phyloP scores from a whole-genome alignment of 2,329 filamentous ascomycete genomes.

The Zymoseptoria crescenta region DNA sequence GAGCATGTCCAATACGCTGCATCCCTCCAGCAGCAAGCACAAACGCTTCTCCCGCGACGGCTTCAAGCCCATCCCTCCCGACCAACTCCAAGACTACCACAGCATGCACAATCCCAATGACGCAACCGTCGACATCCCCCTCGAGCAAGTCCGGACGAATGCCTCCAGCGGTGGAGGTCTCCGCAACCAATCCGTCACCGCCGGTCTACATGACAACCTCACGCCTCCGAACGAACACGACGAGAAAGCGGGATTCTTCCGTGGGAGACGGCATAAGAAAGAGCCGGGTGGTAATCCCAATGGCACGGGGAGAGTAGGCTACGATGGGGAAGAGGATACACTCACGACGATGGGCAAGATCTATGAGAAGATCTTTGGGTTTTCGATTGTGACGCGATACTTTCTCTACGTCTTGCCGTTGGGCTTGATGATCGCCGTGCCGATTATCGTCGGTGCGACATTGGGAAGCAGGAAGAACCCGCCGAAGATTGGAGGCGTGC shows the following conservation, averaged over 20 bases:
- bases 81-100: constrained; percentile 6
- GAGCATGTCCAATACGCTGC: constrained; percentile 15
- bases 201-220: constrained; percentile 25
- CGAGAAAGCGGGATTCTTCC: constrained; percentile 34
- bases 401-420: constrained; percentile 55
- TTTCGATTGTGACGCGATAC: constrained; percentile 56
- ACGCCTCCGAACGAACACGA: constrained; percentile 25
- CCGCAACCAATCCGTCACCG: constrained; percentile 32
- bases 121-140: constrained; percentile 54
- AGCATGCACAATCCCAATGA: constrained; percentile 33
- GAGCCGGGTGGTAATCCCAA: constrained; percentile 23
- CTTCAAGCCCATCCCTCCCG: constrained; percentile 18
- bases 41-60: constrained; percentile 28
- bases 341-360: constrained; percentile 52
- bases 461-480: constrained; percentile 30
- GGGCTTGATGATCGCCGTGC: constrained; percentile 51
- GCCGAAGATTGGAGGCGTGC: constrained; percentile 48
- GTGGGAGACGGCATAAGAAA: constrained; percentile 28
- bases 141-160: constrained; percentile 47
- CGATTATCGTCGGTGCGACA: constrained; percentile 55
- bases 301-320: constrained; percentile 22
- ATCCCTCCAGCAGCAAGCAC: constrained; percentile 10
- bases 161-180: constrained; percentile 34
- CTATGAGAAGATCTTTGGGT: constrained; percentile 54
- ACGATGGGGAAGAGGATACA: constrained; percentile 45